Evolutionary conservation across 352 stramenopile genomes (phyloP).

Genomic region (Phytophthora fragariae): DNA sequence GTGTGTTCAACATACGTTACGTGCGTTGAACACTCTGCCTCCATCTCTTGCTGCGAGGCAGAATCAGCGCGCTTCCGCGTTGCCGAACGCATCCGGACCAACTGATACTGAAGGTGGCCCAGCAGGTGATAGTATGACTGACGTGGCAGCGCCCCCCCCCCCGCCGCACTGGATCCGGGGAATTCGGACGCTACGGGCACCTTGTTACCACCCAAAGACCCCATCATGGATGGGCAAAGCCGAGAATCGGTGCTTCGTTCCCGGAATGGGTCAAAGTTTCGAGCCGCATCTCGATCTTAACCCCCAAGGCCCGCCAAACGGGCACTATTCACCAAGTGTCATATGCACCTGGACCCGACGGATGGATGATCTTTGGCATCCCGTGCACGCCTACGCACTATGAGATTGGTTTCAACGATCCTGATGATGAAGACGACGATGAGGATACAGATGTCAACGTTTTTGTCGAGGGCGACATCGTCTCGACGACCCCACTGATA

Average conservation of each 20-base stretch:
- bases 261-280: constrained; percentile 4
- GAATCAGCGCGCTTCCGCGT: no score
- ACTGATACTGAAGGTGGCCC: no score
- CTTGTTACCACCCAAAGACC: not conserved
- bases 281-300: not conserved
- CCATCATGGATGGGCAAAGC: constrained; percentile 3
- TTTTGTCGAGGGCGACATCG: not conserved
- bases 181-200: no score
- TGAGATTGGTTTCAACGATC: constrained; percentile 15
- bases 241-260: constrained; percentile 1
- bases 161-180: no score
- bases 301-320: not conserved
- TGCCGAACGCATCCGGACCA: no score
- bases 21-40: constrained; percentile 5
- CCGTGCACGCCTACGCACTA: constrained; percentile 1
- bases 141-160: no score
- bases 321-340: not conserved
- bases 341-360: not conserved
- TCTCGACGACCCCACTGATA: not conserved
- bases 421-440: constrained; percentile 12
- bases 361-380: constrained; percentile 4
- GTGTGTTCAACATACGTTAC: constrained; percentile 21
- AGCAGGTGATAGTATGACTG: no score
- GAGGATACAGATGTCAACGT: constrained; percentile 10
- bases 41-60: constrained; percentile 8